A percentile compares a stretch with the other conserved stretches of the same genome.
Evolutionary conservation across 2,329 filamentous ascomycete species (phyloP).

Genomic region (Graphilbum sp.): DNA sequence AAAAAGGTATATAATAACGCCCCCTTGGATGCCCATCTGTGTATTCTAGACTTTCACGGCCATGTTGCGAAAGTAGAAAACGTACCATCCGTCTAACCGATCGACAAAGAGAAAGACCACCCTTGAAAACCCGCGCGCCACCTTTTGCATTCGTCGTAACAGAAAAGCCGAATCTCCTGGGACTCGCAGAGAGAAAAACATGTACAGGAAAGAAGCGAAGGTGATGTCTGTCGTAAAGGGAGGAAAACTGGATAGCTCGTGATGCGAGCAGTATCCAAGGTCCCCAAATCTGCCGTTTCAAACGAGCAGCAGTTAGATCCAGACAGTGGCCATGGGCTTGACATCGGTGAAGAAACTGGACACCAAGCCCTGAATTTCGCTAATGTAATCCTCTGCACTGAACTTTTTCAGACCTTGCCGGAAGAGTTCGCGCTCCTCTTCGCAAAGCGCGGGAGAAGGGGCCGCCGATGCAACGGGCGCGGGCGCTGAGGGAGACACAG

Average conservation of each 20-base stretch:
- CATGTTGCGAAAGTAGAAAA: too few species aligned
- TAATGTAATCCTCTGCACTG: constrained; percentile 66
- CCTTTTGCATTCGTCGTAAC: background rate
- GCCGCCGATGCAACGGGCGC: background rate
- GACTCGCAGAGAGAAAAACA: constrained; percentile 2
- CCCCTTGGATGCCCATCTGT: too few species aligned
- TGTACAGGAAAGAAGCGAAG: constrained; percentile 8
- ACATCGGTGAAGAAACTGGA: constrained; percentile 37
- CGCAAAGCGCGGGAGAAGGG: constrained; percentile 37
- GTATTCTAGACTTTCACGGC: too few species aligned
- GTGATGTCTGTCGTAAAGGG: background rate
- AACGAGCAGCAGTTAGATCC: constrained; percentile 27
- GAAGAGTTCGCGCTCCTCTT: constrained; percentile 56
- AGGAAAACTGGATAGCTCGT: background rate
- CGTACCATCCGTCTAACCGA: too few species aligned
- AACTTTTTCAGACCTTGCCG: constrained; percentile 57
- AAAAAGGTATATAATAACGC: too few species aligned
- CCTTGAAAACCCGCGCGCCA: background rate
- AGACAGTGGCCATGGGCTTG: constrained; percentile 19
- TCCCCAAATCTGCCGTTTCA: background rate
- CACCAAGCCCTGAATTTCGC: constrained; percentile 59
- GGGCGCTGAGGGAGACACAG: too few species aligned
- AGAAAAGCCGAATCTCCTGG: background rate
- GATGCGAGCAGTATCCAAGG: background rate
- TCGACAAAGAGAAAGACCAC: too few species aligned